Evolutionary conservation across 805 yeast species (phyloP).

Genomic region (Kodamaea kaohsiungensis): DNA sequence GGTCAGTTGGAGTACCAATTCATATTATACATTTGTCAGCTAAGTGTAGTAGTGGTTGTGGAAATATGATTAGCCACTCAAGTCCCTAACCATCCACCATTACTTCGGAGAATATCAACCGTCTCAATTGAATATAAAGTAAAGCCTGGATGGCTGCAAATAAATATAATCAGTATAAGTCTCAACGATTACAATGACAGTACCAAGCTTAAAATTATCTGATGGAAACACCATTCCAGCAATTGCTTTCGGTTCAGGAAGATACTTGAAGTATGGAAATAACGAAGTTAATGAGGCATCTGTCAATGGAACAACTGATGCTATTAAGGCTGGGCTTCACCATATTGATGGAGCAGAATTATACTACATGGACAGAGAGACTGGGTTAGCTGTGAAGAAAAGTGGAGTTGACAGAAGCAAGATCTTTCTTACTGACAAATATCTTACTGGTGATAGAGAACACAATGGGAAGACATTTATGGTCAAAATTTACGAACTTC

Average conservation of each 20-base stretch:
- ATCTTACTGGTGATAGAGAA: slow-evolving; percentile 23
- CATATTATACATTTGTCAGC: too few species aligned
- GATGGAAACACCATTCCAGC: slow-evolving; percentile 42
- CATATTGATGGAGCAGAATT: slow-evolving; percentile 69
- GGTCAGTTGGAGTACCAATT: too few species aligned
- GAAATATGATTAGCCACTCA: too few species aligned
- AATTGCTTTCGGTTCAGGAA: slow-evolving; percentile 45
- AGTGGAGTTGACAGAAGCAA: slow-evolving; percentile 42
- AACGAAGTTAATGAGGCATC: slow-evolving; percentile 33
- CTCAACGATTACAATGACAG: background rate
- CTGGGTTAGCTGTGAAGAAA: slow-evolving; percentile 50
- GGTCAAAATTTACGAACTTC: background rate
- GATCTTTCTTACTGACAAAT: slow-evolving; percentile 63
- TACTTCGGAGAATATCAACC: background rate
- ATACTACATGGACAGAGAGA: slow-evolving; percentile 60
- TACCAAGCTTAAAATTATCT: slow-evolving; percentile 21
- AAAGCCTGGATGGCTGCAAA: background rate
- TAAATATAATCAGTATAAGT: too few species aligned
- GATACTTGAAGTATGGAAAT: slow-evolving; percentile 33
- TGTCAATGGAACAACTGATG: slow-evolving; percentile 45
- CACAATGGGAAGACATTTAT: background rate
- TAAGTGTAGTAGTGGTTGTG: too few species aligned
- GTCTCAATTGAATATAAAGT: background rate
- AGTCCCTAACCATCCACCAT: too few species aligned
- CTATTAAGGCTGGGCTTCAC: slow-evolving; percentile 52